Conservation (phyloP, 768 basidiomycete genomes). For the Lepiota brunneoincarnata region DNA sequence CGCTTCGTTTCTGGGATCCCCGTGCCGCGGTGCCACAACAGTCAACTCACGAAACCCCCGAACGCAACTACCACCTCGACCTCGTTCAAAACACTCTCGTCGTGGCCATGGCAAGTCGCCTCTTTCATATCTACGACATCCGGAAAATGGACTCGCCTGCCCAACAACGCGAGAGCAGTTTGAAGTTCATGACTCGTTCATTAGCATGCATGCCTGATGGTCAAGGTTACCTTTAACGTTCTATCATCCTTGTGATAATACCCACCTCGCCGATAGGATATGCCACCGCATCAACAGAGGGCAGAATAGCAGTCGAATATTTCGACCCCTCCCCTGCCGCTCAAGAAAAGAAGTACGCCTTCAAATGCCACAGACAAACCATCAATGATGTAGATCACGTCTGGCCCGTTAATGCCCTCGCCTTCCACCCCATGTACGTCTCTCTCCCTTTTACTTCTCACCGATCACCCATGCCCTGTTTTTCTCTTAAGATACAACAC, state of each 20-base stretch:
- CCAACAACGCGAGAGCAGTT: slow-evolving; percentile 85
- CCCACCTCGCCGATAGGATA: slow-evolving; percentile 48
- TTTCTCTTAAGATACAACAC: slow-evolving; percentile 71
- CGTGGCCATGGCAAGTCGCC: slow-evolving; percentile 88
- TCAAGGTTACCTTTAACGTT: slow-evolving; percentile 53
- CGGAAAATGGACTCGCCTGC: slow-evolving; percentile 72
- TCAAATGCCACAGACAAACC: slow-evolving; percentile 93
- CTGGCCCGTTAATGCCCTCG: slow-evolving; percentile 93
- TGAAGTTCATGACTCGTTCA: slow-evolving; percentile 93
- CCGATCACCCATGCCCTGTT: not conserved
- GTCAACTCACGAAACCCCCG: slow-evolving; percentile 66
- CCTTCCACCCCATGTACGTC: slow-evolving; percentile 84
- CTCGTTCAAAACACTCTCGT: slow-evolving; percentile 77
- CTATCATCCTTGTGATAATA: not conserved
- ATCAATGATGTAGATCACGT: slow-evolving; percentile 92
- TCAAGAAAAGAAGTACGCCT: slow-evolving; percentile 90
- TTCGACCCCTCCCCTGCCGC: slow-evolving; percentile 77
- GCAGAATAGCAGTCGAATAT: slow-evolving; percentile 96
- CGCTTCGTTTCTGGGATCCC: slow-evolving; percentile 86
- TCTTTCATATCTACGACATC: slow-evolving; percentile 88
- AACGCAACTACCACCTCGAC: slow-evolving; percentile 85
- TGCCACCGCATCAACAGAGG: slow-evolving; percentile 91
- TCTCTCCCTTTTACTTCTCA: not conserved
- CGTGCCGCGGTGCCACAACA: slow-evolving; percentile 56
- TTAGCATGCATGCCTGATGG: slow-evolving; percentile 93